Base-by-base conservation (phyloP, 305 asterid species). In the Euphrasia arctica region DNA sequence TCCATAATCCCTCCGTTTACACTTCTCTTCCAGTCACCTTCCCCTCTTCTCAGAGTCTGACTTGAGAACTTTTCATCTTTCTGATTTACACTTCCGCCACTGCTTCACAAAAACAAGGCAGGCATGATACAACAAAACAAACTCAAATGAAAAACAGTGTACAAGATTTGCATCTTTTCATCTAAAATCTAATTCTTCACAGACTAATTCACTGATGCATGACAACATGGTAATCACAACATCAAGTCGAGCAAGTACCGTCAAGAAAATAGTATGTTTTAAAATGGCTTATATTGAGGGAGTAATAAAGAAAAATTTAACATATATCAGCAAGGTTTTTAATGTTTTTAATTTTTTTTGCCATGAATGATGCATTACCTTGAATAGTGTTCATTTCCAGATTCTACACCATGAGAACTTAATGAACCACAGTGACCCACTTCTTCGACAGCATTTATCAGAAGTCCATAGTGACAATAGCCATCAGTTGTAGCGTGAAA, bases 381-480 rank as follows among this genome's bases (percentile, higher is more conserved):
- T 65, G 81, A 76, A 43, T 63, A 77, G 56, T 72, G 83, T 28
- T 79, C 90, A 78, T 60, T 77, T 74, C 74, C 74, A 64, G 78
- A 68, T 58, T 68, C 81, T 65, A 73, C 88, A 63, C 81, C 95
- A 62, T 68, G 77, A 63, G 48, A 69, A 63, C 66, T 85, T 72
- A 73, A 57, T 9, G 94, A 72, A 55, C 72, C 67, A 54, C 15
- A 62, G 50, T 79, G 43, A 8, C 79, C 91, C 62, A 56, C 75
- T 69, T 75, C 89, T 42, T 87, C 96, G 18, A 79, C 72, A 74
- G 91, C 78, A 83, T 75, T 75, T 66, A 94, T 72, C 67, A 87
- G 63, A 66, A 94, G 85, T 62, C 99, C 99, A 73, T 82, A 94
- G 65, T 91, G 97, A 66, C 82, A 77, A 70, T 74, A 83, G 59